Evolutionary conservation across 164 flowering plant species (phyloP).

Genomic region (Berberis vulgaris): DNA sequence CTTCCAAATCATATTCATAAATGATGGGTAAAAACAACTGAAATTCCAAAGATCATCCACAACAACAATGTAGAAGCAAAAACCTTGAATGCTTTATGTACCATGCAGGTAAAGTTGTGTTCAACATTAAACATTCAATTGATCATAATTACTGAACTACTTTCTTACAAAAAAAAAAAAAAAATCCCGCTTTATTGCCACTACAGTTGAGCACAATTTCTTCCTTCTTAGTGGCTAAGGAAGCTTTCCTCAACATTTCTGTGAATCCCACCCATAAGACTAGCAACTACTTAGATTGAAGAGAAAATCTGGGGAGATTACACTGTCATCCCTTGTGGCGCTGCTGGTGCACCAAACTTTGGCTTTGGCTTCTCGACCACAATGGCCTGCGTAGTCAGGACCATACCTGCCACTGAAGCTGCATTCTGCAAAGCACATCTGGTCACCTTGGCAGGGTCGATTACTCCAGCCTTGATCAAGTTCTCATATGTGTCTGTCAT

Average conservation of each 20-base stretch:
- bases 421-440: conserved; percentile 96
- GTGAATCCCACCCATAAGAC: too few relatives aligned
- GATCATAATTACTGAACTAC: too few relatives aligned
- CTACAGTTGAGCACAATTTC: not conserved
- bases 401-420: conserved; percentile 99
- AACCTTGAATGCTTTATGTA: too few relatives aligned
- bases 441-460: conserved; percentile 97
- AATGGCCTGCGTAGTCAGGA: conserved; percentile 96
- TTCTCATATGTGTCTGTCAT: conserved; percentile 86
- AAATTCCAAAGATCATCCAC: too few relatives aligned
- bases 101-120: too few relatives aligned
- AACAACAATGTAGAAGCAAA: too few relatives aligned
- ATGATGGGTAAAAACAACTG: too few relatives aligned
- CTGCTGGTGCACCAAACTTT: conserved; percentile 42
- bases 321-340: conserved; percentile 59
- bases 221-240: too few relatives aligned
- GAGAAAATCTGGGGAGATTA: not conserved
- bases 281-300: not conserved
- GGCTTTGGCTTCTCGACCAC: conserved; percentile 89
- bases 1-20: too few relatives aligned
- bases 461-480: conserved; percentile 77
- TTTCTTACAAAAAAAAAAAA: too few relatives aligned
- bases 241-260: too few relatives aligned
- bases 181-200: not conserved
- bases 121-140: too few relatives aligned